phyloP scores from a whole-genome alignment of 331 rosid species.

The Pyracantha coccinea region DNA sequence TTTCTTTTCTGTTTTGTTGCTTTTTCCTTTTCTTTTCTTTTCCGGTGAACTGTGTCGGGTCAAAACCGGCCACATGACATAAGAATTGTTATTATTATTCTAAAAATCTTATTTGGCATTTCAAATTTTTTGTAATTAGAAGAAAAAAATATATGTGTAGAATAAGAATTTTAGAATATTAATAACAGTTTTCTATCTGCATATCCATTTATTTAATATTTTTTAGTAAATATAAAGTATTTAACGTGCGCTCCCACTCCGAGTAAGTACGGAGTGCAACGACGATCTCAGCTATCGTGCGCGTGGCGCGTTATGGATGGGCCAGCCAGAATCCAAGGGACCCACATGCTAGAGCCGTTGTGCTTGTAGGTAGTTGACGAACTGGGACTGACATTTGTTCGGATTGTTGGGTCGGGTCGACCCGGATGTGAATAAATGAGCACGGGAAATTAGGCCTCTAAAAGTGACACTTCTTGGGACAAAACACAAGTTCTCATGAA shows the following conservation, averaged over 20 bases:
- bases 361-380: slow-evolving; percentile 13
- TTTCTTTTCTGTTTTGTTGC: not conserved
- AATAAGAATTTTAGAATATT: no score
- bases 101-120: no score
- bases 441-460: not conserved
- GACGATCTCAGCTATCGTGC: not conserved
- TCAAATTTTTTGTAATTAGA: no score
- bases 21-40: not conserved
- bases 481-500: not conserved
- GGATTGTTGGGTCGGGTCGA: not conserved
- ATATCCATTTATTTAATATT: not conserved
- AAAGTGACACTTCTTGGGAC: not conserved
- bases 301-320: not conserved
- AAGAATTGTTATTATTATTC: no score
- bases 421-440: not conserved
- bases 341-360: slow-evolving; percentile 4
- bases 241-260: slow-evolving; percentile 32
- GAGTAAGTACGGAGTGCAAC: not conserved
- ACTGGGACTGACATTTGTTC: no score
- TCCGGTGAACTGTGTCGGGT: slow-evolving; percentile 17
- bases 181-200: no score
- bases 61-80: slow-evolving; percentile 24
- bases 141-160: no score
- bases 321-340: slow-evolving; percentile 11
- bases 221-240: not conserved